These are phyloP conservation scores for Cercospora sp. DNA, from an alignment of 2,329 filamentous ascomycete genomes.

Conservation along the genomic window DNA sequence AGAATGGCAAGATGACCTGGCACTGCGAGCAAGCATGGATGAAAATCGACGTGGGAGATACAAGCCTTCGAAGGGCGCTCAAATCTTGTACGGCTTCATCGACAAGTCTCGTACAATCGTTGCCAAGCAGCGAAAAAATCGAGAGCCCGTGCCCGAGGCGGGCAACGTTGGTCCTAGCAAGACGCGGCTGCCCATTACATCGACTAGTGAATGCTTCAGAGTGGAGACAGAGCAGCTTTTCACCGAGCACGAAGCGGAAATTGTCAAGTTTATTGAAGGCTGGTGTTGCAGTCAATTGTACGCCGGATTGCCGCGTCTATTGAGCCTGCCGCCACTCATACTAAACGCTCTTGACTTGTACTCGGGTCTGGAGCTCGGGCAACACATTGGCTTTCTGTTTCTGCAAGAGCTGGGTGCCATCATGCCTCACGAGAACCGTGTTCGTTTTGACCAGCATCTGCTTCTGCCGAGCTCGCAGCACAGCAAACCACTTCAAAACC, in stretches of 20 bases:
- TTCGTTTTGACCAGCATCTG: constrained; percentile 59
- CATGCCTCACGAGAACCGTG: constrained; percentile 67
- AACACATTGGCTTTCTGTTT: constrained; percentile 60
- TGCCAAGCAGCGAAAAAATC: constrained; percentile 41
- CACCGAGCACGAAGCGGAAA: constrained; percentile 52
- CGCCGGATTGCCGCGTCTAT: constrained; percentile 52
- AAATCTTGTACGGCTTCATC: constrained; percentile 43
- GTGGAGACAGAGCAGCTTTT: constrained; percentile 43
- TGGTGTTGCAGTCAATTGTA: constrained; percentile 64
- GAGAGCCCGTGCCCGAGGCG: constrained; percentile 35
- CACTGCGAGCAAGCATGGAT: constrained; percentile 29
- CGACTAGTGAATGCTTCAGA: constrained; percentile 29
- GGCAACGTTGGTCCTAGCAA: constrained; percentile 45
- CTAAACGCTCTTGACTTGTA: constrained; percentile 65
- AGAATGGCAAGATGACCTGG: constrained; percentile 53
- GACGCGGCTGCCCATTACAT: constrained; percentile 29
- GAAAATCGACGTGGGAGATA: constrained; percentile 20
- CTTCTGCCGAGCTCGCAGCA: constrained; percentile 52
- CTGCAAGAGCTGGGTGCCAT: constrained; percentile 74
- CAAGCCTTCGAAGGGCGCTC: constrained; percentile 24
- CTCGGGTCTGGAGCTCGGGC: constrained; percentile 51
- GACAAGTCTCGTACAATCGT: constrained; percentile 45
- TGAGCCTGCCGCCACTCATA: constrained; percentile 64
- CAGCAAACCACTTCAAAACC: constrained; percentile 46
- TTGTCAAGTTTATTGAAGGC: constrained; percentile 68